Conservation (phyloP, 148 eudicot species). For the Fagopyrum tataricum region DNA sequence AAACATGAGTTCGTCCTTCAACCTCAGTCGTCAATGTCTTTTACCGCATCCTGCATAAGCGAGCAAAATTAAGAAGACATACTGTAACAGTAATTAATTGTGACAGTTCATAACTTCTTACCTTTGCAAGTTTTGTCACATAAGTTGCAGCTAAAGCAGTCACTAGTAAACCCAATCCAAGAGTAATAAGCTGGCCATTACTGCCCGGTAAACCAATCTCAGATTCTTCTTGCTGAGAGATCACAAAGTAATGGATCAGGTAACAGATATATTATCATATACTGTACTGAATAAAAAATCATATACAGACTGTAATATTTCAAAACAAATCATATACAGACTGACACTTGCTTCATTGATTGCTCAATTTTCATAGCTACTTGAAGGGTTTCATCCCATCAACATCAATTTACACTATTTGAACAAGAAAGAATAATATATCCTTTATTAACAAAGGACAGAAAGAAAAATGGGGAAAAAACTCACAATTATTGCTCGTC, state of each 20-base stretch:
- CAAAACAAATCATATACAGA: neutral
- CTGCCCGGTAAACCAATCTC: conserved; percentile 52
- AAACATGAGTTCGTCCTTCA: neutral
- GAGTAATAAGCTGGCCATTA: conserved; percentile 65
- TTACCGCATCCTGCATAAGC: conserved; percentile 3
- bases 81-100: neutral
- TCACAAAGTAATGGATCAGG: neutral
- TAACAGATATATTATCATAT: neutral
- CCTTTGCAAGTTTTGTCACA: conserved; percentile 89
- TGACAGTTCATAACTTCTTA: conserved; percentile 18
- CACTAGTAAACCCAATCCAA: conserved; percentile 78
- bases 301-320: neutral
- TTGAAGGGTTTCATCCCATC: neutral
- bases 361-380: neutral
- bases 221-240: conserved; percentile 84
- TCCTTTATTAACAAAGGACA: neutral
- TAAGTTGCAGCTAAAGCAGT: conserved; percentile 86
- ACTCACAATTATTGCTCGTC: conserved; percentile 94
- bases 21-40: conserved; percentile 10
- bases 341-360: neutral
- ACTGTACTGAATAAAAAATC: too few species aligned
- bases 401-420: neutral
- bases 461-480: neutral
- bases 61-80: neutral
- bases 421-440: neutral